Base-by-base conservation (phyloP, 169 alveolate genomes). In the Perkinsus marinus region DNA sequence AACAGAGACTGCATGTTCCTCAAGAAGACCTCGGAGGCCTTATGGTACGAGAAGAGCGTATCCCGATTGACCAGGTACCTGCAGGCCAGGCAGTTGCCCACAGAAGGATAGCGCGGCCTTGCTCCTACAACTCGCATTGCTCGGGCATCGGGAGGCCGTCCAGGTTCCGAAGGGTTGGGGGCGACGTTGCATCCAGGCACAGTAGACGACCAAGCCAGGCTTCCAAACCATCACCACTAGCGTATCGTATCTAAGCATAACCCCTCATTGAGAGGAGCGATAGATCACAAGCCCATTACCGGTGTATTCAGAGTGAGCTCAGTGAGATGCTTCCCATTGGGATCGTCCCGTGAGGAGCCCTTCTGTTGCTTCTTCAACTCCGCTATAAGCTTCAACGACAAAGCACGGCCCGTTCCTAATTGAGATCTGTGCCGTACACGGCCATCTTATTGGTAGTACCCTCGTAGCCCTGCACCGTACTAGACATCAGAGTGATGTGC, bases 391-490 rank as follows among this genome's bases (percentile, higher is more conserved):
- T 99, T 99, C 90, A 98, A 95, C 26, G 99, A 97, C 90, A 99
- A 94, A 2, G 99, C 98, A 68, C 99, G 96, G 38, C 99, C 99
- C 7, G 99, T 99, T 0, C 97, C 79, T 57, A 30, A 6, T 13
- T 57, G 34, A 57, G 9, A 13, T 19, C 34, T 57, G 34, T 0
- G 22, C 79, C 79, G 22, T 2, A 57, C 26, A 0, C n/a, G n/a
- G n/a, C 79, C 79, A 57, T 57, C 34, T 0, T 57, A 13, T 26
- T 26, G 26, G 26, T 26, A 13, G 13, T 26, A 57, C 99, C 99
- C 96, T 98, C 99, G 96, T 99, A 98, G 34, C 99, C 99, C 92
- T 99, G 99, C 36, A 98, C 97, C 0, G 99, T 99, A 43, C 99
- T 98, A 0, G 99, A 98, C 92, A 99, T 93, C 68, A 99, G 97